Percentiles rank a stretch among this genome's conserved stretches.
Evolutionary conservation across 192 early-diverging fungal species (phyloP).

Genomic region (Coemansia sp.): DNA sequence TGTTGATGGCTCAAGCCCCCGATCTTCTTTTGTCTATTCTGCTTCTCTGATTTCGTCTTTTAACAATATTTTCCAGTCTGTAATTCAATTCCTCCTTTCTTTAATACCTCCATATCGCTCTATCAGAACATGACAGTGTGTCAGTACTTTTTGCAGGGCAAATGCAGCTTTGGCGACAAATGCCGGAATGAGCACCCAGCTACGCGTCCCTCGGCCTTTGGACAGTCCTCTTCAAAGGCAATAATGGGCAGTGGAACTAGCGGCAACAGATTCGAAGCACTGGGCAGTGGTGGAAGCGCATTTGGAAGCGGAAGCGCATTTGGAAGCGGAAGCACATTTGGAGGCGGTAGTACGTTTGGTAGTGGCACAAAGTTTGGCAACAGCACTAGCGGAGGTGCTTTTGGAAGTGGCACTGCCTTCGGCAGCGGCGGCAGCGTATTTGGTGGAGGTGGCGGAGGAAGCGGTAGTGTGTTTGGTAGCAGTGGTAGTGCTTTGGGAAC

Average conservation of each 20-base stretch:
- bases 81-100: not conserved
- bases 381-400: not conserved
- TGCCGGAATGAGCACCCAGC: conserved; percentile 61
- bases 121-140: conserved; percentile 26
- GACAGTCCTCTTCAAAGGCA: conserved; percentile 42
- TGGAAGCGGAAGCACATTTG: conserved; percentile 5
- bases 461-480: not conserved
- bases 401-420: not conserved
- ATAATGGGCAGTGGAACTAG: conserved; percentile 45
- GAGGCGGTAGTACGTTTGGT: conserved; percentile 4
- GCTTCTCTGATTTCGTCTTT: not conserved
- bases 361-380: not conserved
- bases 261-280: conserved; percentile 11
- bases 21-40: not conserved
- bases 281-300: not conserved
- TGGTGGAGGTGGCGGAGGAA: not conserved
- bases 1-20: no score
- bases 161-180: conserved; percentile 58
- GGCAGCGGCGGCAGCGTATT: not conserved
- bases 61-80: not conserved
- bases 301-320: not conserved
- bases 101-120: not conserved
- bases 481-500: conserved; percentile 31
- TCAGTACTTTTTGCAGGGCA: conserved; percentile 58
- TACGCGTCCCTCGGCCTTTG: conserved; percentile 43